phyloP scores from a whole-genome alignment of 225 moss, liverwort and hornwort genomes.

The Asterella californica region DNA sequence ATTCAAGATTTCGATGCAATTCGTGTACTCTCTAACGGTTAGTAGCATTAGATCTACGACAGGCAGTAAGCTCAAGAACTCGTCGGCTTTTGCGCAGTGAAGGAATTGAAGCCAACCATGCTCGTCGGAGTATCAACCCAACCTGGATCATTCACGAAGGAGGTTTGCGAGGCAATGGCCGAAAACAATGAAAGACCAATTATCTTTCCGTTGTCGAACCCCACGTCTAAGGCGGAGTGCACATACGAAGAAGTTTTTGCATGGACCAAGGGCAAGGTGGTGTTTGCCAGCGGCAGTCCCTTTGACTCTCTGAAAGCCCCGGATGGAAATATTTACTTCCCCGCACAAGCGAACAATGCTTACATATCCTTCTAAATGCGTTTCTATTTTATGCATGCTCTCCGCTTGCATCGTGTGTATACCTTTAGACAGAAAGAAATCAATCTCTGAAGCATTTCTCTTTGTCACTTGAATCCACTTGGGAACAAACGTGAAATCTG shows the following conservation, averaged over 20 bases:
- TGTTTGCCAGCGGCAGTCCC: slow-evolving; percentile 73
- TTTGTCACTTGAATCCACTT: background rate
- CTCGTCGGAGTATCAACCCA: slow-evolving; percentile 63
- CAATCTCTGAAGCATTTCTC: background rate
- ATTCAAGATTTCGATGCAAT: background rate
- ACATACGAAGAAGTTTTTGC: slow-evolving; percentile 67
- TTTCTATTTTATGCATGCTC: background rate
- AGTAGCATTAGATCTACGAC: background rate
- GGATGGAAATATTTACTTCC: slow-evolving; percentile 32
- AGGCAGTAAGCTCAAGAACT: background rate
- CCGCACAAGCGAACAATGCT: slow-evolving; percentile 41
- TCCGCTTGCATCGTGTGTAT: background rate
- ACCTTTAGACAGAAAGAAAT: too few relatives aligned
- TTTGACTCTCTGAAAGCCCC: slow-evolving; percentile 33
- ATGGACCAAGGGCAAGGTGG: slow-evolving; percentile 58
- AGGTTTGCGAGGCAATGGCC: slow-evolving; percentile 60
- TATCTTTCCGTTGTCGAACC: slow-evolving; percentile 63
- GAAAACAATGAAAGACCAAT: slow-evolving; percentile 48
- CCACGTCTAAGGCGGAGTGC: slow-evolving; percentile 64
- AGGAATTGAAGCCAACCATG: slow-evolving; percentile 69
- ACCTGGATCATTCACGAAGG: slow-evolving; percentile 64
- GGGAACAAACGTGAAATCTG: background rate
- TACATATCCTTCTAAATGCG: slow-evolving; percentile 22
- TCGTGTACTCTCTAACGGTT: background rate
- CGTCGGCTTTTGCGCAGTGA: slow-evolving; percentile 16